Conservation (phyloP, 2,329 filamentous ascomycete species). For the Dothiorella sarmentorum region DNA sequence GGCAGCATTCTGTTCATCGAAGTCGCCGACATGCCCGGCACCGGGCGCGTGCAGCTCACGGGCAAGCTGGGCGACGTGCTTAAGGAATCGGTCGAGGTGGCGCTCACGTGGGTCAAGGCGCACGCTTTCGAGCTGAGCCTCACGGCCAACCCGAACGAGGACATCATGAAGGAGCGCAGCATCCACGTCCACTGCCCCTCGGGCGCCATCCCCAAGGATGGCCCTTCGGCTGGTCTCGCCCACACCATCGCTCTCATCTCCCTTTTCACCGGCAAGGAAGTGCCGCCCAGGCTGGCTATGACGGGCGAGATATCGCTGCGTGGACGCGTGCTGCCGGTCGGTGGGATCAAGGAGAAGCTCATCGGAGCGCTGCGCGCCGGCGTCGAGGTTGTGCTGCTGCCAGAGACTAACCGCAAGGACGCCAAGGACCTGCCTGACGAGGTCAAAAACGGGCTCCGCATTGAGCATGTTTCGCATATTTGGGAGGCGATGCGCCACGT, state of each 20-base stretch:
- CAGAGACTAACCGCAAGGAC: conserved; percentile 86
- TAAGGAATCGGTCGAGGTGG: conserved; percentile 95
- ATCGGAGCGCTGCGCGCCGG: conserved; percentile 91
- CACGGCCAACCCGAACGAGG: conserved; percentile 73
- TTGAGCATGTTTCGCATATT: conserved; percentile 88
- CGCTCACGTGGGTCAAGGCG: conserved; percentile 93
- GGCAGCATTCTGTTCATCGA: conserved; percentile 98
- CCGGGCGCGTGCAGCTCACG: conserved; percentile 87
- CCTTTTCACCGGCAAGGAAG: conserved; percentile 78
- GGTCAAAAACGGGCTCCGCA: conserved; percentile 80
- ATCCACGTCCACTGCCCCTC: conserved; percentile 96
- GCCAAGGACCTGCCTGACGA: conserved; percentile 86
- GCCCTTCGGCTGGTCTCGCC: conserved; percentile 77
- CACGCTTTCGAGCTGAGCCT: conserved; percentile 90
- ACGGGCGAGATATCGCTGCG: conserved; percentile 77
- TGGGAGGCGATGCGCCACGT: conserved; percentile 90
- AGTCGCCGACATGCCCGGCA: conserved; percentile 94
- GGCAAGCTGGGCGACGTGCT: conserved; percentile 95
- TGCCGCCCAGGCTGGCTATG: conserved; percentile 93
- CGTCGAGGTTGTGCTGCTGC: conserved; percentile 89
- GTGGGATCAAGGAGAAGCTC: conserved; percentile 97
- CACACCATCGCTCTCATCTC: conserved; percentile 93
- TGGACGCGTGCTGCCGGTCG: conserved; percentile 87
- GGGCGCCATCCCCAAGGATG: conserved; percentile 93
- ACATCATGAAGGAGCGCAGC: conserved; percentile 93